A percentile compares a stretch with the other conserved stretches of the same genome.
phyloP scores from a whole-genome alignment of 2,329 filamentous ascomycete genomes.

The Talaromyces sp. region DNA sequence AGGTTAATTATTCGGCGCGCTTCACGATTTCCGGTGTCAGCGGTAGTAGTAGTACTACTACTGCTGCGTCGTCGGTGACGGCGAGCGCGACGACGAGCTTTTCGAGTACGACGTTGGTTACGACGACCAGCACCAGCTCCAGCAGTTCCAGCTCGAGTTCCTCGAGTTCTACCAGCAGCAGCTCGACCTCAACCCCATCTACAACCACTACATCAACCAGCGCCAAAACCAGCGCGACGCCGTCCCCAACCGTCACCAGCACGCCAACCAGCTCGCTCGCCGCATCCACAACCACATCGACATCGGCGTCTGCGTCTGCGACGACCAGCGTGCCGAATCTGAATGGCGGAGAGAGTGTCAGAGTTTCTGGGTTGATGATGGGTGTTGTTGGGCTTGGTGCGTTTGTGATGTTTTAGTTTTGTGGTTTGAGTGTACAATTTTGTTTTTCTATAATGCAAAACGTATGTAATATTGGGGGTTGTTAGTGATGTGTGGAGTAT shows the following conservation, averaged over 20 bases:
- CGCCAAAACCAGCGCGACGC: neutral
- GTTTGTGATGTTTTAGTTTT: constrained; percentile 29
- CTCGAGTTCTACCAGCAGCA: neutral
- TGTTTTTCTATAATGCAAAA: neutral
- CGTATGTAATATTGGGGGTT: neutral
- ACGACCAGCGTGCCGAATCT: constrained; percentile 22
- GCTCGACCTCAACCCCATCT: neutral
- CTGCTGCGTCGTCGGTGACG: constrained; percentile 33
- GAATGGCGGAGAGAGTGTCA: constrained; percentile 26
- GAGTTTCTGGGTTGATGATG: constrained; percentile 30
- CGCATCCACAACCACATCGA: constrained; percentile 13
- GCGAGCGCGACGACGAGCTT: constrained; percentile 18
- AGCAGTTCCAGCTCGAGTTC: neutral
- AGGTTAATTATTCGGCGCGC: constrained; percentile 49
- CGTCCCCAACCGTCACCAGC: neutral
- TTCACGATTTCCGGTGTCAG: constrained; percentile 46
- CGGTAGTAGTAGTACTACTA: no score
- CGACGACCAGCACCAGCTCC: constrained; percentile 1
- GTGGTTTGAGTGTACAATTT: neutral
- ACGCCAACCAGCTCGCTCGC: constrained; percentile 11
- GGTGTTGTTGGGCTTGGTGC: constrained; percentile 31
- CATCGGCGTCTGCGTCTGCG: constrained; percentile 12
- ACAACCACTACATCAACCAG: neutral
- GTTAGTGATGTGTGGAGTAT: neutral
- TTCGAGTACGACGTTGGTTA: constrained; percentile 11